Evolutionary conservation across 23 red algal genomes (phyloP).

Genomic region (Gracilaria domingensis): DNA sequence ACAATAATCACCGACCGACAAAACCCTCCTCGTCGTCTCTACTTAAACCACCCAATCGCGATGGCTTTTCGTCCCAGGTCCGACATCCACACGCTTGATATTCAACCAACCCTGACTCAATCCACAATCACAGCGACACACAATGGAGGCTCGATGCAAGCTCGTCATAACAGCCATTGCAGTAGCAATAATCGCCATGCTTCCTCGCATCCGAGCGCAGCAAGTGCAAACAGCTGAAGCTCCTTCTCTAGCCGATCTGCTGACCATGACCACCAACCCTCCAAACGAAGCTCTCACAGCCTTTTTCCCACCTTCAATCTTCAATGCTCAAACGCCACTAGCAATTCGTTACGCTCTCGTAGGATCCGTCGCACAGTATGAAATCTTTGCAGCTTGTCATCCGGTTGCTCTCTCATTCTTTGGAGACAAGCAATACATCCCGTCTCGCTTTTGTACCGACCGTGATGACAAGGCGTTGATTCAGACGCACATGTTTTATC

Average conservation of each 20-base stretch:
- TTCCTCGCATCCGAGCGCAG: not conserved
- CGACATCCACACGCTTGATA: not conserved
- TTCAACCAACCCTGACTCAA: no score
- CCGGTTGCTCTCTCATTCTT: constrained; percentile 38
- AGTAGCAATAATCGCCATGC: not conserved
- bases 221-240: not conserved
- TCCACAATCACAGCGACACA: not conserved
- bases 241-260: constrained; percentile 6
- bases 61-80: not conserved
- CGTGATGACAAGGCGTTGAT: not conserved
- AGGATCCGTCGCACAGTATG: constrained; percentile 1
- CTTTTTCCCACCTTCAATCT: constrained; percentile 30
- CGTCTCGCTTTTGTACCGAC: constrained; percentile 23
- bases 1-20: no score
- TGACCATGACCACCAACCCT: not conserved
- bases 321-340: constrained; percentile 21
- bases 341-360: constrained; percentile 25
- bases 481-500: constrained; percentile 20
- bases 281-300: constrained; percentile 19
- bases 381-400: constrained; percentile 36
- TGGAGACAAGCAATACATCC: not conserved
- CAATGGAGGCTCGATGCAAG: constrained; percentile 11
- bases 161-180: not conserved
- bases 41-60: not conserved
- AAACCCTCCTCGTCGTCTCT: no score